These are phyloP conservation scores for Bipolaris gigantea DNA, from an alignment of 2,329 filamentous ascomycete genomes.

Conservation along the genomic window DNA sequence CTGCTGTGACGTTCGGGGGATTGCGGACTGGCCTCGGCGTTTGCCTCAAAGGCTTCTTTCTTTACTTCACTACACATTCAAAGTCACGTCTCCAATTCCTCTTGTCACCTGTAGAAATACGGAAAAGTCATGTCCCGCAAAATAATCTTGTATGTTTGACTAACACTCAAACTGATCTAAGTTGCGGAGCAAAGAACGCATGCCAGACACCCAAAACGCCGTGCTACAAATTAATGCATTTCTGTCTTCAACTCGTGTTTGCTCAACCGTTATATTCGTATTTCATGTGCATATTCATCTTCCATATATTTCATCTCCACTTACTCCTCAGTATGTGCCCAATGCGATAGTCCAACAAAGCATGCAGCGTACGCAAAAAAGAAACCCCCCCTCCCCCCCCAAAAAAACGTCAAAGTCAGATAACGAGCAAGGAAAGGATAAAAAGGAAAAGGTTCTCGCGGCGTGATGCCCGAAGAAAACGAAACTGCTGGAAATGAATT, in stretches of 20 bases:
- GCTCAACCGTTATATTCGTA: slow-evolving; percentile 5
- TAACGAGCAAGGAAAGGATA: not conserved
- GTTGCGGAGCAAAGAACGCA: not conserved
- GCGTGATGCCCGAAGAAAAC: not conserved
- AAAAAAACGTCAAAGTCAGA: not conserved
- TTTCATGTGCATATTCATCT: slow-evolving; percentile 7
- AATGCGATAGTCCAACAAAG: not conserved
- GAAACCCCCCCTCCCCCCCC: no score
- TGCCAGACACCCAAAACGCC: slow-evolving; percentile 7
- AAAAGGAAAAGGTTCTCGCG: not conserved
- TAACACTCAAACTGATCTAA: slow-evolving; percentile 10
- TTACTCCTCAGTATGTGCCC: slow-evolving; percentile 2
- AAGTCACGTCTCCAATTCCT: not conserved
- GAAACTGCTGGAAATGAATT: not conserved
- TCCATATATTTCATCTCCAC: slow-evolving; percentile 8
- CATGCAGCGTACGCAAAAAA: not conserved
- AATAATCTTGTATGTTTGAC: slow-evolving; percentile 3
- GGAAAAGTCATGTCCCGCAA: not conserved
- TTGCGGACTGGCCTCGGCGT: slow-evolving; percentile 16
- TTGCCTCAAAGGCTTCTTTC: not conserved
- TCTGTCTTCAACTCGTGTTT: not conserved
- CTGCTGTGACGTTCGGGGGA: slow-evolving; percentile 17
- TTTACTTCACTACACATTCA: not conserved
- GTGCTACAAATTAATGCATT: slow-evolving; percentile 3
- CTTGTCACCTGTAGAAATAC: not conserved